phyloP scores from a whole-genome alignment of 2,329 filamentous ascomycete species.

The Fusarium anthophilum region DNA sequence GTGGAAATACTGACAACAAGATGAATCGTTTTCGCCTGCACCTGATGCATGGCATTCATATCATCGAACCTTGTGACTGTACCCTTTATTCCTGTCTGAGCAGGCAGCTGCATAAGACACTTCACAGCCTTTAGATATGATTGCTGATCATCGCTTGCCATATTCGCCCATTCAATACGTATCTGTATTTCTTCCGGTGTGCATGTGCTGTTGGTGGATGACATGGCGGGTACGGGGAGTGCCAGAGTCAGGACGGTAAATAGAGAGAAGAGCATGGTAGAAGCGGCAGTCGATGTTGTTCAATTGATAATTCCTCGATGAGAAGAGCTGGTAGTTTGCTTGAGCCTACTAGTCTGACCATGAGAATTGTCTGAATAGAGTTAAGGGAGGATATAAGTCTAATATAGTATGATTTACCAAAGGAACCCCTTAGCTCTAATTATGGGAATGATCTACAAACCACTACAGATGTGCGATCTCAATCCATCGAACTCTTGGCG shows the following conservation, averaged over 20 bases:
- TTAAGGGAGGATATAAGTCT: neutral
- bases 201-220: neutral
- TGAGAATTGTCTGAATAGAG: neutral
- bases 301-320: neutral
- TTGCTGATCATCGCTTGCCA: neutral
- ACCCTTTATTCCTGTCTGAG: neutral
- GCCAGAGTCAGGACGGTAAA: neutral
- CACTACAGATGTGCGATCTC: neutral
- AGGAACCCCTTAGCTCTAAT: neutral
- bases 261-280: neutral
- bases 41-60: neutral
- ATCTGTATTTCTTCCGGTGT: neutral
- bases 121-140: neutral
- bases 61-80: neutral
- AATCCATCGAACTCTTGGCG: neutral
- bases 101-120: neutral
- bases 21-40: neutral
- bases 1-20: neutral
- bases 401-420: neutral
- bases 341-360: neutral
- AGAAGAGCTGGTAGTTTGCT: neutral
- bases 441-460: neutral
- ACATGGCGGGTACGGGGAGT: neutral
- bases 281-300: neutral
- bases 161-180: neutral